A percentile compares a stretch with the other conserved stretches of the same genome.
phyloP scores from a whole-genome alignment of 352 stramenopile genomes.

The Phytopythium chamaehyphon region DNA sequence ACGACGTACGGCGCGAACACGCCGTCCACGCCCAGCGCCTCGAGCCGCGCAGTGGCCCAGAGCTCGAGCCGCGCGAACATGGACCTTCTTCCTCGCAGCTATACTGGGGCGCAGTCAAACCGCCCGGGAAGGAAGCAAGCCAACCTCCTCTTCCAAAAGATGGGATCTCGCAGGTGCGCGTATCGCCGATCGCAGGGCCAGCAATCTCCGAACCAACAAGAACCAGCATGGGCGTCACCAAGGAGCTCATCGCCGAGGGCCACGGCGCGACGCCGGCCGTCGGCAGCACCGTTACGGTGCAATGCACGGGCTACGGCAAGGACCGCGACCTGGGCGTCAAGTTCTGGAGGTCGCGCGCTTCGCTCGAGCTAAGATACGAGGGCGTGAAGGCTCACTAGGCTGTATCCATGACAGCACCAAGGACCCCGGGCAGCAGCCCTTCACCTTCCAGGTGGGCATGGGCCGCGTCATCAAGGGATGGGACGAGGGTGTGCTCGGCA shows the following conservation, averaged over 20 bases:
- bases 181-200: neutral
- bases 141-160: conserved; percentile 4
- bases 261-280: conserved; percentile 49
- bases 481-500: conserved; percentile 89
- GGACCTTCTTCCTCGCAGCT: neutral
- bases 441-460: conserved; percentile 91
- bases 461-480: conserved; percentile 95
- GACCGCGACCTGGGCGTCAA: conserved; percentile 68
- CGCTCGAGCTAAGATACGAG: no score
- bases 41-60: conserved; percentile 63
- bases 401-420: no score
- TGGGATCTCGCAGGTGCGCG: no score
- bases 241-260: conserved; percentile 53
- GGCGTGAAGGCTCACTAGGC: no score
- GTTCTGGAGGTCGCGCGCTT: conserved; percentile 88
- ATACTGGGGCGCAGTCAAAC: no score
- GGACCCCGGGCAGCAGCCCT: conserved; percentile 92
- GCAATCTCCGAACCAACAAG: conserved; percentile 3
- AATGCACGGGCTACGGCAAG: conserved; percentile 84
- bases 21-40: conserved; percentile 70
- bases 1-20: conserved; percentile 85
- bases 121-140: no score
- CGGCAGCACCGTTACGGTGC: conserved; percentile 67
- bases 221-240: conserved; percentile 54
- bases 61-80: conserved; percentile 34